Evolutionary conservation across 2,329 filamentous ascomycete species (phyloP).

Genomic region (Colletotrichum chlorophyti): DNA sequence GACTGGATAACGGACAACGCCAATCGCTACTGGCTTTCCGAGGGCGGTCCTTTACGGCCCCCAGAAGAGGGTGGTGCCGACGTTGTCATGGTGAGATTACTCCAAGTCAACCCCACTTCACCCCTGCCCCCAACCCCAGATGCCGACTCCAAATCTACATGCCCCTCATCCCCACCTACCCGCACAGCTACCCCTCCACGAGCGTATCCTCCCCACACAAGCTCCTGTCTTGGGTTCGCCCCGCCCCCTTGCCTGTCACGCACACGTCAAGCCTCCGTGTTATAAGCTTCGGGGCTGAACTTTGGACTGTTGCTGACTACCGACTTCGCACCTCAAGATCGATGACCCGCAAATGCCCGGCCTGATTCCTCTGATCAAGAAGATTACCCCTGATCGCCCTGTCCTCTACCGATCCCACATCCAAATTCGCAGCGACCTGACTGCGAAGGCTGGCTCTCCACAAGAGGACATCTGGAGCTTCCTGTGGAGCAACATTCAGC

Average conservation of each 20-base stretch:
- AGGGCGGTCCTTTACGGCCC: constrained; percentile 70
- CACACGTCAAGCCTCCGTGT: not conserved
- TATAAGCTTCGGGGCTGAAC: not conserved
- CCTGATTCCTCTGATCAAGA: constrained; percentile 78
- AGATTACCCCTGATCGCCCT: constrained; percentile 72
- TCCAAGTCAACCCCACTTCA: not conserved
- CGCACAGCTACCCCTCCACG: constrained; percentile 22
- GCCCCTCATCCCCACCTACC: constrained; percentile 1
- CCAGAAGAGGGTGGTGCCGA: constrained; percentile 76
- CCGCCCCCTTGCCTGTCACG: not conserved
- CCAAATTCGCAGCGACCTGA: constrained; percentile 78
- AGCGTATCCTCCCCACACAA: constrained; percentile 20
- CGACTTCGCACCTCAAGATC: constrained; percentile 53
- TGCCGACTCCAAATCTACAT: constrained; percentile 17
- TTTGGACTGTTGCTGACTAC: constrained; percentile 12
- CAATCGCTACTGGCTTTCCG: constrained; percentile 74
- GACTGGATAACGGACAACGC: constrained; percentile 80
- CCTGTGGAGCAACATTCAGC: constrained; percentile 74
- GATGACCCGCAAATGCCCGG: constrained; percentile 88
- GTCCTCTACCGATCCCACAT: constrained; percentile 85
- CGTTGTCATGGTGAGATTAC: constrained; percentile 66
- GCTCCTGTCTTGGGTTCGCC: constrained; percentile 4
- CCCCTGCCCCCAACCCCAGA: not conserved
- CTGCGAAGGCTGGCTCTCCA: constrained; percentile 66
- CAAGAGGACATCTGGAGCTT: constrained; percentile 79